These are phyloP conservation scores for Xylaria sp. DNA, from an alignment of 495 filamentous ascomycete species.

Conservation along the genomic window DNA sequence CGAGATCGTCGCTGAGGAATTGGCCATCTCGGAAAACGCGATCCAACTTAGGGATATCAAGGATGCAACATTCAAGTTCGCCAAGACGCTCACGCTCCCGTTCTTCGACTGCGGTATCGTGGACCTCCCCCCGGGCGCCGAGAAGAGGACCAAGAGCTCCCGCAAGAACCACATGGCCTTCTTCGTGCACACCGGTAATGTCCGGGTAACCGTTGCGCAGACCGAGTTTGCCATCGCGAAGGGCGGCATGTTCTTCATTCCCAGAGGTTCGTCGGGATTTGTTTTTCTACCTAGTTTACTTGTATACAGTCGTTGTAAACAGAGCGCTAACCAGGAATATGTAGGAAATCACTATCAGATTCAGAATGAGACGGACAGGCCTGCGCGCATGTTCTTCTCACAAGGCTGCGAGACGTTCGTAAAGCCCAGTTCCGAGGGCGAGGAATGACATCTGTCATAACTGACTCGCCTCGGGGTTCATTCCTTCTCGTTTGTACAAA, in stretches of 20 bases:
- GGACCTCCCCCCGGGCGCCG: slow-evolving; percentile 78
- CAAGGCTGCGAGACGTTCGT: slow-evolving; percentile 71
- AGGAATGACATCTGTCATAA: slow-evolving; percentile 14
- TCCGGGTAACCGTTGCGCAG: slow-evolving; percentile 78
- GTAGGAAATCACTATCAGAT: slow-evolving; percentile 88
- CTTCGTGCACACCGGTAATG: slow-evolving; percentile 81
- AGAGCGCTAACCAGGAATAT: neutral
- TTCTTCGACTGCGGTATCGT: slow-evolving; percentile 91
- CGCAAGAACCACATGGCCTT: slow-evolving; percentile 96
- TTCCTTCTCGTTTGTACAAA: neutral
- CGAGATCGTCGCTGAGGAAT: slow-evolving; percentile 61
- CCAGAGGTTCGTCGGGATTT: slow-evolving; percentile 74
- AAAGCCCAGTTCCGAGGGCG: slow-evolving; percentile 19
- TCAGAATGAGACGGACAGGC: slow-evolving; percentile 68
- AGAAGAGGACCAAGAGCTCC: slow-evolving; percentile 88
- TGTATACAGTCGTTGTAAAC: neutral
- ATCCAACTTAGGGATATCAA: slow-evolving; percentile 79
- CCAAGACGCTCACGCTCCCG: slow-evolving; percentile 80
- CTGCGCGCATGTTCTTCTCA: slow-evolving; percentile 83
- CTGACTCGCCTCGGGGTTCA: neutral
- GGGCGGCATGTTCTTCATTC: slow-evolving; percentile 91
- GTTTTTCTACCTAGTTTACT: neutral
- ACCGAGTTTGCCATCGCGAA: slow-evolving; percentile 82
- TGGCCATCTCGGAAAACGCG: slow-evolving; percentile 77
- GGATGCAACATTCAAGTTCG: slow-evolving; percentile 79